Evolutionary conservation across 345 rosid species (phyloP).

Genomic region (Syzygium grande): DNA sequence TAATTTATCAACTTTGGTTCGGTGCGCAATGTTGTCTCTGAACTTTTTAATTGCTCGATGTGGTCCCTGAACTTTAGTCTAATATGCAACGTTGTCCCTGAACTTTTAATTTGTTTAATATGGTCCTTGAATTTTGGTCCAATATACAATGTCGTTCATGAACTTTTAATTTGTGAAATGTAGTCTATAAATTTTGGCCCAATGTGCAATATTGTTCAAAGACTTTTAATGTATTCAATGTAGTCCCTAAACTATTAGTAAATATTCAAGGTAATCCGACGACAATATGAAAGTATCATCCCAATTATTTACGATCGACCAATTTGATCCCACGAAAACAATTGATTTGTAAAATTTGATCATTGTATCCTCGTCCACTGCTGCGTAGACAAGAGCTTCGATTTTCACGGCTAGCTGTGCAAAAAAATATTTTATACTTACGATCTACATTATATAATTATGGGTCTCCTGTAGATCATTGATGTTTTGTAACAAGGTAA

Average conservation of each 20-base stretch:
- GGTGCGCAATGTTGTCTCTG: background rate
- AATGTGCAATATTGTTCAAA: no score
- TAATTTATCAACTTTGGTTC: background rate
- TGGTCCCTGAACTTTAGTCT: background rate
- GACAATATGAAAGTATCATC: background rate
- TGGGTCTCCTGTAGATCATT: no score
- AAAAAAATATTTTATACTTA: background rate
- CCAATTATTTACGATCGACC: no score
- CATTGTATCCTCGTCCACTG: no score
- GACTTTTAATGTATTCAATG: background rate
- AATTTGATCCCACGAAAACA: no score
- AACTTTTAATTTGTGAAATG: background rate
- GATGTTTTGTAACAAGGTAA: no score
- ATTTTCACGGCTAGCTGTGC: no score
- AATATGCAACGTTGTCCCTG: background rate
- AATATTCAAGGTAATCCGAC: background rate
- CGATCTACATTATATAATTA: background rate
- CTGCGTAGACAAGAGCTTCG: no score
- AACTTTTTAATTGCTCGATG: background rate
- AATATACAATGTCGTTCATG: background rate
- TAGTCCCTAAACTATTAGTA: accelerated
- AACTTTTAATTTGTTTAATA: background rate
- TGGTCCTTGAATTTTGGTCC: background rate
- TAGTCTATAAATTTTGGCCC: no score
- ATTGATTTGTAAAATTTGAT: no score